These are phyloP conservation scores for Cryphonectria parasitica DNA, from an alignment of 2,329 filamentous ascomycete species.

Conservation along the genomic window DNA sequence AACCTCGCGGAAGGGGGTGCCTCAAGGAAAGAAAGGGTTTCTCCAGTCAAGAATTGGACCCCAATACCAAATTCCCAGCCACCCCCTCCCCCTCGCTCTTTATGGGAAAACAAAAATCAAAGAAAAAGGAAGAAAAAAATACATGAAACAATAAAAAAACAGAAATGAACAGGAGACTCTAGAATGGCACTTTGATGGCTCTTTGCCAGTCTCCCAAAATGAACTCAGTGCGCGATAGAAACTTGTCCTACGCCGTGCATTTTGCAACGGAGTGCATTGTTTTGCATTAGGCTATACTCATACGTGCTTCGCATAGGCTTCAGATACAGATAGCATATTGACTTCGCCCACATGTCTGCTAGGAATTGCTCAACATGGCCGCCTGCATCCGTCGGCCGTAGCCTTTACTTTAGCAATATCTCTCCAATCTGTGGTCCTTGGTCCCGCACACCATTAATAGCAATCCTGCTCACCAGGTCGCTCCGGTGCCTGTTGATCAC, in stretches of 20 bases:
- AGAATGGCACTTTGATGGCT: not conserved
- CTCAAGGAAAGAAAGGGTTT: not conserved
- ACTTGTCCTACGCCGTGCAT: not conserved
- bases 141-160: no score
- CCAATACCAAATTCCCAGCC: not conserved
- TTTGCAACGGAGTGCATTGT: not conserved
- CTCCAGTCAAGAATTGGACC: not conserved
- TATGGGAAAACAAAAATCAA: not conserved
- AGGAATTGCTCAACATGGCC: not conserved
- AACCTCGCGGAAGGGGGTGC: not conserved
- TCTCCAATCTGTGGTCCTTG: constrained; percentile 40
- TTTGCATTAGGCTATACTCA: not conserved
- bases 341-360: not conserved
- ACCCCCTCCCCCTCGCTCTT: no score
- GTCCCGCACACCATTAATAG: constrained; percentile 45
- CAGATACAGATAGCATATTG: not conserved
- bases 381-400: not conserved
- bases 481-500: constrained; percentile 75
- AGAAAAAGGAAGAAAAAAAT: not conserved
- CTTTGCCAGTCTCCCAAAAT: not conserved
- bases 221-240: not conserved
- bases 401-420: not conserved
- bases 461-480: constrained; percentile 59
- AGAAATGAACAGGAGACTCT: not conserved
- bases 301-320: not conserved